A percentile compares a stretch with the other conserved stretches of the same genome.
These are phyloP conservation scores for Fraxinus sp. DNA, from an alignment of 305 asterid genomes.

Conservation along the genomic window DNA sequence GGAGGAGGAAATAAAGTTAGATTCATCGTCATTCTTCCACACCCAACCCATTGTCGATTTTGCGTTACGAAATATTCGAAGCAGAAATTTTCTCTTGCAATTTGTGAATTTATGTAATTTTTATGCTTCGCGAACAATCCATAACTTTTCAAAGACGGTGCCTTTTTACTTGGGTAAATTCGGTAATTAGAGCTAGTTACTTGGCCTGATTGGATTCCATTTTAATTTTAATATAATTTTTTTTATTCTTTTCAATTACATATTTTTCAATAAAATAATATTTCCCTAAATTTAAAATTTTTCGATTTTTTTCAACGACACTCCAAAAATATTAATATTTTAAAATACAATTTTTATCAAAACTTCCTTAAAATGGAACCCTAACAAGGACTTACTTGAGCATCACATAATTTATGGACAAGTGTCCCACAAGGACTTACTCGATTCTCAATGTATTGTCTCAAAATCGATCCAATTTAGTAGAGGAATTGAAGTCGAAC, in stretches of 20 bases:
- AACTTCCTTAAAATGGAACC: not conserved
- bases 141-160: not conserved
- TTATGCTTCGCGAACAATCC: not conserved
- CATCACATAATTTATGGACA: not conserved
- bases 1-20: slow-evolving; percentile 12
- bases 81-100: not conserved
- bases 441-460: not conserved
- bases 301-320: too few species aligned
- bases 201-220: not conserved
- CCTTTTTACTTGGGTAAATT: not conserved
- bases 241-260: too few species aligned
- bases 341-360: too few species aligned
- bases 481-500: not conserved
- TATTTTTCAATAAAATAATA: too few species aligned
- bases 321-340: not conserved
- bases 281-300: too few species aligned
- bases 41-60: slow-evolving; percentile 37
- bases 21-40: slow-evolving; percentile 30
- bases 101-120: not conserved
- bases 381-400: not conserved
- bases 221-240: too few species aligned
- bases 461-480: not conserved
- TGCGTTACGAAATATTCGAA: slow-evolving; percentile 14
- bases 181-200: not conserved
- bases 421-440: not conserved